Percentiles rank a stretch among this genome's conserved stretches.
Conservation (phyloP, 768 basidiomycete genomes). For the Phaeotremella fagi region DNA sequence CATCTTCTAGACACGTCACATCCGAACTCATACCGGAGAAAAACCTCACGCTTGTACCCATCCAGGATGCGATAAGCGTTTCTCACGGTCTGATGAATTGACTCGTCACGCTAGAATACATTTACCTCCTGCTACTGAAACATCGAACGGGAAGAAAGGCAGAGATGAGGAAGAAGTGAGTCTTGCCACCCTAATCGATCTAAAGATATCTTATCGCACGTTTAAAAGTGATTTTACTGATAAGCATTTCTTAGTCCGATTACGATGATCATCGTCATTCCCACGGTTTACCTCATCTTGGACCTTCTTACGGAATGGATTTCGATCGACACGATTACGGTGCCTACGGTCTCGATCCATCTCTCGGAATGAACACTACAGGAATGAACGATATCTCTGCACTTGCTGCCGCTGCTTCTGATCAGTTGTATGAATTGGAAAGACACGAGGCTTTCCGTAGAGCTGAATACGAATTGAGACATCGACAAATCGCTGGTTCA, state of each 20-base stretch:
- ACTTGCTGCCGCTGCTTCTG: constrained; percentile 63
- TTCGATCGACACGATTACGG: constrained; percentile 34
- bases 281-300: constrained; percentile 31
- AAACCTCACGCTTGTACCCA: constrained; percentile 91
- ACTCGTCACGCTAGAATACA: constrained; percentile 95
- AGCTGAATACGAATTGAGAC: constrained; percentile 78
- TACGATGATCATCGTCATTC: constrained; percentile 28
- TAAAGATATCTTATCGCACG: background rate
- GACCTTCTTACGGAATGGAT: constrained; percentile 42
- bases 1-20: constrained; percentile 76
- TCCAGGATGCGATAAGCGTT: constrained; percentile 94
- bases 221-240: too few species aligned
- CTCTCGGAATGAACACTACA: constrained; percentile 19
- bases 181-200: constrained; percentile 6
- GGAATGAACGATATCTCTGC: constrained; percentile 50
- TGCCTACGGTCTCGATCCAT: constrained; percentile 28
- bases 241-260: constrained; percentile 17
- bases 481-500: constrained; percentile 56
- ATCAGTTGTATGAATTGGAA: constrained; percentile 84
- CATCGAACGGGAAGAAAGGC: constrained; percentile 41
- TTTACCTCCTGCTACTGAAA: constrained; percentile 64
- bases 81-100: constrained; percentile 96
- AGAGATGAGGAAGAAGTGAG: constrained; percentile 60
- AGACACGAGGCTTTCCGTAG: constrained; percentile 74
- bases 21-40: constrained; percentile 96